Percentiles rank a stretch among this genome's conserved stretches.
Evolutionary conservation across 108 stramenopile genomes (phyloP).

Genomic region (Chaetoceros muelleri): DNA sequence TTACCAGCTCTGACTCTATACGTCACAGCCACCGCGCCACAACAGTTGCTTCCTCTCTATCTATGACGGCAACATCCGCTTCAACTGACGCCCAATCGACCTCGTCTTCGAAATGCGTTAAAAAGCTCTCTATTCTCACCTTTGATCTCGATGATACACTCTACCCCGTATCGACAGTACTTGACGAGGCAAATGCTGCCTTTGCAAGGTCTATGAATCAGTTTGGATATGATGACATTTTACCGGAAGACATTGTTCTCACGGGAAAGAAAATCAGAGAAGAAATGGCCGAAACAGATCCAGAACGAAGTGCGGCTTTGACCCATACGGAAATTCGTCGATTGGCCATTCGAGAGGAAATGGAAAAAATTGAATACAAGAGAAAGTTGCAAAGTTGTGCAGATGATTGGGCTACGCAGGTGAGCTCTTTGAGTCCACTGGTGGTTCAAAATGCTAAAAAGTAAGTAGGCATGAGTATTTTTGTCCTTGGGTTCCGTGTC

Average conservation of each 20-base stretch:
- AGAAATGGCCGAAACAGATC: constrained; percentile 37
- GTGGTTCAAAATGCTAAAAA: constrained; percentile 53
- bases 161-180: constrained; percentile 60
- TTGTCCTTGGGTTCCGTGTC: background rate
- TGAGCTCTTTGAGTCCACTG: constrained; percentile 37
- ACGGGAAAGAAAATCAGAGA: constrained; percentile 59
- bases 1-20: too few species aligned
- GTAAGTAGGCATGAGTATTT: constrained; percentile 28
- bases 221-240: constrained; percentile 48
- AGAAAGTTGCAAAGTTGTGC: constrained; percentile 62
- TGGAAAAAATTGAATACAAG: constrained; percentile 60
- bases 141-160: constrained; percentile 86
- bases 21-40: too few species aligned
- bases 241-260: constrained; percentile 60
- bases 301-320: constrained; percentile 49
- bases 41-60: too few species aligned
- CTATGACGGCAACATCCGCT: background rate
- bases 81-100: background rate
- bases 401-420: constrained; percentile 79
- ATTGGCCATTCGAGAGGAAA: constrained; percentile 69
- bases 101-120: background rate
- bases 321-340: constrained; percentile 68
- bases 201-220: constrained; percentile 64
- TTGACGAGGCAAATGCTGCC: constrained; percentile 61
- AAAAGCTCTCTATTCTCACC: constrained; percentile 57